phyloP scores from a whole-genome alignment of 2,329 filamentous ascomycete species.

The Aphanoascus verrucosus region DNA sequence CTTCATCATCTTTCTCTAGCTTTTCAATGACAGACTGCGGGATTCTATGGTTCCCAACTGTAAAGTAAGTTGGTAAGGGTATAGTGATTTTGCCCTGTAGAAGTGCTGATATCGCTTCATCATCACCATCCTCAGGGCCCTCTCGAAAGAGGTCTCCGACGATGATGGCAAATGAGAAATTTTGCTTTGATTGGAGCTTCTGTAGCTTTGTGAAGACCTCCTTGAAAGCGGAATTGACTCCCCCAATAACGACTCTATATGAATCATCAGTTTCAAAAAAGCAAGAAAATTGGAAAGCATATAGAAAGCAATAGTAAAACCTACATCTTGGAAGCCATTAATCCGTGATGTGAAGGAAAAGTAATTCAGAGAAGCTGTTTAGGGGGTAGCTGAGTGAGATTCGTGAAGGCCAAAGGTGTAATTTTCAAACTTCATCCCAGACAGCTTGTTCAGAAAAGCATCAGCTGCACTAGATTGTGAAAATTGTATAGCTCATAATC shows the following conservation, averaged over 20 bases:
- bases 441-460: too few relatives aligned
- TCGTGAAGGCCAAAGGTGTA: not conserved
- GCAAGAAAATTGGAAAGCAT: not conserved
- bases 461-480: too few relatives aligned
- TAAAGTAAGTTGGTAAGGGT: constrained; percentile 83
- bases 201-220: constrained; percentile 69
- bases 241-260: constrained; percentile 60
- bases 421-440: too few relatives aligned
- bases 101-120: constrained; percentile 54
- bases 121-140: constrained; percentile 37
- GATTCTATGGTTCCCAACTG: constrained; percentile 61
- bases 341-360: not conserved
- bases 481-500: too few relatives aligned
- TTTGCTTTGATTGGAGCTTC: constrained; percentile 73
- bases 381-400: not conserved
- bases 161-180: constrained; percentile 74
- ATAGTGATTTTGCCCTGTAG: constrained; percentile 62
- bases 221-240: constrained; percentile 66
- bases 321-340: constrained; percentile 51
- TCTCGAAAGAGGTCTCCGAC: constrained; percentile 70
- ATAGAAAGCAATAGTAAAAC: constrained; percentile 16
- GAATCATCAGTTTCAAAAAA: not conserved
- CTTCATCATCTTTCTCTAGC: constrained; percentile 58
- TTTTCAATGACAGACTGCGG: constrained; percentile 61
- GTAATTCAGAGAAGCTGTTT: not conserved